A percentile compares a stretch with the other conserved stretches of the same genome.
phyloP scores from a whole-genome alignment of 2,329 filamentous ascomycete species.

The Fusarium secorum region DNA sequence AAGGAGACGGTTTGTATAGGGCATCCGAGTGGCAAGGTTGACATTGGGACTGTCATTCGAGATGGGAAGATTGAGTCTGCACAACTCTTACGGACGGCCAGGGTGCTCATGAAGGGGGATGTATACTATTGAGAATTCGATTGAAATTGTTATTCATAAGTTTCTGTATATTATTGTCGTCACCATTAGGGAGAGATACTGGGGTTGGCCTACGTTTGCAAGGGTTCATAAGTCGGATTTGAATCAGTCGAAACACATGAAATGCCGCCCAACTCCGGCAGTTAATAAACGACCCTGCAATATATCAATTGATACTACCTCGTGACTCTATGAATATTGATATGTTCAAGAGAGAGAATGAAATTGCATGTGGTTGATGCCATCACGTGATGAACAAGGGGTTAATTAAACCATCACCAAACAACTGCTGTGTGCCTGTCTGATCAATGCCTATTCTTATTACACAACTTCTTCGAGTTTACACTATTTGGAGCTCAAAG shows the following conservation, averaged over 20 bases:
- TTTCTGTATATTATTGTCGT: background rate
- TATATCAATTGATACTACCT: background rate
- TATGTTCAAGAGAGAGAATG: background rate
- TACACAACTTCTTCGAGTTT: background rate
- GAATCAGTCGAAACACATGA: background rate
- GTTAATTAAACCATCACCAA: background rate
- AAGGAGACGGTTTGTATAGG: conserved; percentile 51
- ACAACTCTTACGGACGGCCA: conserved; percentile 56
- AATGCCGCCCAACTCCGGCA: background rate
- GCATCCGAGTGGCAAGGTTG: conserved; percentile 57
- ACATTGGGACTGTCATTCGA: conserved; percentile 53
- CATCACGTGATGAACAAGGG: conserved; percentile 18
- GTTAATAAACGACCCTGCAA: background rate
- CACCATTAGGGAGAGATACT: too few relatives aligned
- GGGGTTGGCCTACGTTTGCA: background rate
- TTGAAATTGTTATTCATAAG: background rate
- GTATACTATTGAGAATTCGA: conserved; percentile 51
- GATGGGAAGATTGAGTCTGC: conserved; percentile 54
- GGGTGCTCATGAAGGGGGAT: conserved; percentile 58
- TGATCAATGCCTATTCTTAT: background rate
- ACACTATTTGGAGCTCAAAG: background rate
- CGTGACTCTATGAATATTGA: background rate
- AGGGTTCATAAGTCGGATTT: background rate
- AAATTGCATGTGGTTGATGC: background rate
- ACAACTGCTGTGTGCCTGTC: background rate